Evolutionary conservation across 164 flowering plant genomes (phyloP).

Genomic region (Buxus sempervirens): DNA sequence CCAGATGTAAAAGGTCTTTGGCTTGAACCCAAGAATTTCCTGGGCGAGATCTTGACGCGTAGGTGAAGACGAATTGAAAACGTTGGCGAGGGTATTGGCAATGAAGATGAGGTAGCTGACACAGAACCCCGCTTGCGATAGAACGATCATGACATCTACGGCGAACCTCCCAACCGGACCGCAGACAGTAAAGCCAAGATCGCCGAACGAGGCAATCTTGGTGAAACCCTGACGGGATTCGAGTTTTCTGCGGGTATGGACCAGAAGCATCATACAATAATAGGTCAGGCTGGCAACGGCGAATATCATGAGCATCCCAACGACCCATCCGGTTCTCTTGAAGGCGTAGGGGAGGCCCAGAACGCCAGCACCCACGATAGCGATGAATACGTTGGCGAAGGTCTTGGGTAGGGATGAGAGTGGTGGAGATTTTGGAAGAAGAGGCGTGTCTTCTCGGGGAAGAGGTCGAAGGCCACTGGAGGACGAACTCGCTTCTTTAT

Average conservation of each 20-base stretch:
- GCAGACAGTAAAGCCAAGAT: slow-evolving; percentile 42
- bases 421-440: slow-evolving; percentile 25
- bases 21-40: slow-evolving; percentile 27
- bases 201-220: slow-evolving; percentile 45
- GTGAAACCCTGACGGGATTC: slow-evolving; percentile 33
- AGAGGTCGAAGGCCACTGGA: slow-evolving; percentile 19
- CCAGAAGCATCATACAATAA: slow-evolving; percentile 31
- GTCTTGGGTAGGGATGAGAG: slow-evolving; percentile 69
- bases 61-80: slow-evolving; percentile 18
- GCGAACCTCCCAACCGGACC: slow-evolving; percentile 33
- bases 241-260: slow-evolving; percentile 44
- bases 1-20: slow-evolving; percentile 47
- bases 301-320: neutral
- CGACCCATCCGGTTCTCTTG: neutral
- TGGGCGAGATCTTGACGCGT: slow-evolving; percentile 3
- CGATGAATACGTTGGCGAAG: slow-evolving; percentile 81
- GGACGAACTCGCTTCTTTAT: slow-evolving; percentile 35
- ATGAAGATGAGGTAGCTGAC: slow-evolving; percentile 45
- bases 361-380: slow-evolving; percentile 88
- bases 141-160: slow-evolving; percentile 45
- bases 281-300: slow-evolving; percentile 21
- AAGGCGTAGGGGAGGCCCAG: slow-evolving; percentile 9
- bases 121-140: slow-evolving; percentile 51
- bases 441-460: slow-evolving; percentile 60
- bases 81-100: slow-evolving; percentile 38